These are phyloP conservation scores for Lactuca saligna DNA, from an alignment of 129 eudicot species.

Conservation along the genomic window DNA sequence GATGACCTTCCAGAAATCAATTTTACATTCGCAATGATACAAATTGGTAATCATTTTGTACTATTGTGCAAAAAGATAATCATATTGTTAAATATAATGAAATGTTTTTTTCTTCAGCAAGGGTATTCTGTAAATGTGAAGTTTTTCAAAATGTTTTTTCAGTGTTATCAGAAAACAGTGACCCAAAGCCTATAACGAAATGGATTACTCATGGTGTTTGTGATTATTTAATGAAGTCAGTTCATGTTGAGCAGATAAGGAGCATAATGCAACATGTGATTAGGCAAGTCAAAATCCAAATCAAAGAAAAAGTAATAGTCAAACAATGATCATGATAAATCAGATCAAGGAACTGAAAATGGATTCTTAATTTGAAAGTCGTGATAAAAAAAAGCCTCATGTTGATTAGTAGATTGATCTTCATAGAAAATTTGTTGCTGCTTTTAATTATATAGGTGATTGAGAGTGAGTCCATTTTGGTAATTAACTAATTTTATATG, in stretches of 20 bases:
- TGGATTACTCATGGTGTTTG: slow-evolving; percentile 96
- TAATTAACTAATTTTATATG: neutral
- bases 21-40: too few relatives aligned
- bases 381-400: slow-evolving; percentile 83
- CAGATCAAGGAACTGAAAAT: slow-evolving; percentile 50
- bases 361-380: slow-evolving; percentile 63
- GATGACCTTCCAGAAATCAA: too few relatives aligned
- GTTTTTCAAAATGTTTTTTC: slow-evolving; percentile 12
- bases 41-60: neutral
- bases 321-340: slow-evolving; percentile 47
- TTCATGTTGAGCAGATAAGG: slow-evolving; percentile 75
- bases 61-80: too few relatives aligned
- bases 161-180: slow-evolving; percentile 93
- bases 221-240: slow-evolving; percentile 88
- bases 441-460: slow-evolving; percentile 79
- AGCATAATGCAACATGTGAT: slow-evolving; percentile 95
- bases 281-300: slow-evolving; percentile 57
- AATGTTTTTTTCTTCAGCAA: neutral
- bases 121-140: neutral
- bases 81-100: too few relatives aligned
- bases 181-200: slow-evolving; percentile 86
- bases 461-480: slow-evolving; percentile 64
- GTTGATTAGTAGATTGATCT: slow-evolving; percentile 93
- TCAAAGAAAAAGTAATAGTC: slow-evolving; percentile 43
- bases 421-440: slow-evolving; percentile 85